Conservation (phyloP, 208 protist species). For the Crithidia brevicula region DNA sequence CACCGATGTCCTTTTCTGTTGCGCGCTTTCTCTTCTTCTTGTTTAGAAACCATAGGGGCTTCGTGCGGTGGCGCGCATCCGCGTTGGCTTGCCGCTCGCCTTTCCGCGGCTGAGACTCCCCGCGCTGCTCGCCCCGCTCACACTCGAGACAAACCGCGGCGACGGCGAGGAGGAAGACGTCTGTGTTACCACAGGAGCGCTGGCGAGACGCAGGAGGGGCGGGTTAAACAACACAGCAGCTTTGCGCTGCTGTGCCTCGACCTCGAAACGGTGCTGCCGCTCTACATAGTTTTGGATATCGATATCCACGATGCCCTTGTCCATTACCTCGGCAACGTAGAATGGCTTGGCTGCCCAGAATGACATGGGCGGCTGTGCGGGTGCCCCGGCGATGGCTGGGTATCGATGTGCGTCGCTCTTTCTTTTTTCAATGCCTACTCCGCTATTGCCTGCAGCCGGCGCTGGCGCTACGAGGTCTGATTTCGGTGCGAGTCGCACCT, state of each 20-base stretch:
- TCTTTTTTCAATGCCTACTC: neutral
- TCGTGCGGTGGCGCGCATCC: neutral
- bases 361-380: neutral
- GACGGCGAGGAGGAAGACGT: slow-evolving; percentile 14
- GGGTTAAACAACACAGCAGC: slow-evolving; percentile 5
- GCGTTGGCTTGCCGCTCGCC: neutral
- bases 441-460: neutral
- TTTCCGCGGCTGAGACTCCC: slow-evolving; percentile 5
- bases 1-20: too few relatives aligned
- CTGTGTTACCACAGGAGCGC: neutral
- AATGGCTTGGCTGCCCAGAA: slow-evolving; percentile 29
- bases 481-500: neutral
- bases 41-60: slow-evolving; percentile 5
- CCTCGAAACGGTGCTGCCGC: slow-evolving; percentile 40
- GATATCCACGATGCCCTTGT: slow-evolving; percentile 38
- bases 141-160: slow-evolving; percentile 5
- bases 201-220: slow-evolving; percentile 5
- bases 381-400: neutral
- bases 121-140: neutral
- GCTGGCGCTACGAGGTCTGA: neutral
- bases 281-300: slow-evolving; percentile 69
- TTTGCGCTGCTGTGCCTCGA: slow-evolving; percentile 29
- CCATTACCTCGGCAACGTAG: slow-evolving; percentile 43
- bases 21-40: too few relatives aligned
- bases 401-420: neutral